Base-by-base conservation (phyloP, 106 monocot genomes). In the Ottelia alismoides region DNA sequence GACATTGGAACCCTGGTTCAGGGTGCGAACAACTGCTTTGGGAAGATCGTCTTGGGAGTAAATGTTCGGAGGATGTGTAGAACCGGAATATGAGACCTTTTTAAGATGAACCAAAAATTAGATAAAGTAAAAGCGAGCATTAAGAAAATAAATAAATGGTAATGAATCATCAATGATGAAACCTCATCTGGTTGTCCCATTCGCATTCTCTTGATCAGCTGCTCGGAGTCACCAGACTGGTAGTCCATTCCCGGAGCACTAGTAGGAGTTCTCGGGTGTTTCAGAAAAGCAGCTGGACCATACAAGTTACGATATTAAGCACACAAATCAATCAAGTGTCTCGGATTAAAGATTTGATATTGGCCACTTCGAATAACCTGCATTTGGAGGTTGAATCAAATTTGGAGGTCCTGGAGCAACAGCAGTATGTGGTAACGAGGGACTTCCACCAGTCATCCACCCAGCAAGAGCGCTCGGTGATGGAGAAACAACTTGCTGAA, bases 1-100 rank as follows among this genome's bases (percentile, higher is more conserved):
- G 48, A 98, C 96, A 77, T 65, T 90, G 11, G 96, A 89, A 75
- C 96, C 85, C 61, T 85, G 96, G 58, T 63, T 77, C 56, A 98
- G 79, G 11, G 82, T 85, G 25, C 96, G 73, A 19, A 75, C 82
- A 51, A 85, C 76, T 25, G 56, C 74, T 70, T 79, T 98, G 2
- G 96, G 96, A 66, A 98, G 76, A 70, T 98, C 82, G 40, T 96
- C 96, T 79, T 72, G 79, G 29, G 90, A 82, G 61, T 90, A 82
- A 22, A 89, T 62, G 61, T 70, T 85, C 1, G 78, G 63, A 19
- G 76, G 67, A 74, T 89, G 85, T 65, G 61, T 30, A 20, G 68
- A 64, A 56, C 82, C 85, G 52, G 89, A 75, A 47, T 81, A 90
- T 20, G 89, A 85, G 19, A 89, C 96, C 94, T 96, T 61, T 47